A percentile compares a stretch with the other conserved stretches of the same genome.
These are phyloP conservation scores for Clarkia xantiana DNA, from an alignment of 345 rosid genomes.

Conservation along the genomic window DNA sequence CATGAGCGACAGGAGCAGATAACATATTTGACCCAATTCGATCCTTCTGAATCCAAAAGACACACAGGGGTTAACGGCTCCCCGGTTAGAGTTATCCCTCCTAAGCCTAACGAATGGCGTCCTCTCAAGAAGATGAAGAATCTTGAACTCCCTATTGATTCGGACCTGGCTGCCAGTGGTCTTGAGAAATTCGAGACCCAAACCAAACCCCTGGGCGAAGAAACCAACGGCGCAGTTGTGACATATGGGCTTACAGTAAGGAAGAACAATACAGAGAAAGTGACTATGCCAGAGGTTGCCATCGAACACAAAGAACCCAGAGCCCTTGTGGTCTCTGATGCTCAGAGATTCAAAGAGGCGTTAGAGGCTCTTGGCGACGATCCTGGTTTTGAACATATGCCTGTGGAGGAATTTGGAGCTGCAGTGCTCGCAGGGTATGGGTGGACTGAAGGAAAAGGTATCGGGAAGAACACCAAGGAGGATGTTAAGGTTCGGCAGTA, in stretches of 20 bases:
- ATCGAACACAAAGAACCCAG: constrained; percentile 1
- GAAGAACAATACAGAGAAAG: constrained; percentile 1
- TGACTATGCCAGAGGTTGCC: neutral
- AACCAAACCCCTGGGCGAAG: constrained; percentile 12
- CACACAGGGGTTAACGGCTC: constrained; percentile 17
- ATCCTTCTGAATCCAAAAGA: constrained; percentile 35
- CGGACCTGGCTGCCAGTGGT: constrained; percentile 16
- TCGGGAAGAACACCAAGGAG: constrained; percentile 63
- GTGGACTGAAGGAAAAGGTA: constrained; percentile 69
- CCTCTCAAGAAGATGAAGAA: constrained; percentile 54
- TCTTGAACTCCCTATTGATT: constrained; percentile 31
- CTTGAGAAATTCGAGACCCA: constrained; percentile 37
- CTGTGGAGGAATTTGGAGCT: constrained; percentile 63
- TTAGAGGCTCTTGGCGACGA: constrained; percentile 50
- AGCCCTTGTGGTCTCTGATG: constrained; percentile 19
- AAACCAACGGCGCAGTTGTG: constrained; percentile 10
- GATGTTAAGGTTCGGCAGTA: constrained; percentile 53
- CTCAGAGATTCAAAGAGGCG: constrained; percentile 31
- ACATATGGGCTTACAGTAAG: constrained; percentile 62
- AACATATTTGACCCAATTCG: constrained; percentile 45
- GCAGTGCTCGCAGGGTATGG: constrained; percentile 79
- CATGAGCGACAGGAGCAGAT: constrained; percentile 5
- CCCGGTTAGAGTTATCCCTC: constrained; percentile 34
- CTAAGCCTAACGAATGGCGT: constrained; percentile 39
- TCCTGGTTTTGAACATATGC: constrained; percentile 45